A percentile compares a stretch with the other conserved stretches of the same genome.
phyloP scores from a whole-genome alignment of 805 yeast genomes.

The Lipomyces mesembrius region DNA sequence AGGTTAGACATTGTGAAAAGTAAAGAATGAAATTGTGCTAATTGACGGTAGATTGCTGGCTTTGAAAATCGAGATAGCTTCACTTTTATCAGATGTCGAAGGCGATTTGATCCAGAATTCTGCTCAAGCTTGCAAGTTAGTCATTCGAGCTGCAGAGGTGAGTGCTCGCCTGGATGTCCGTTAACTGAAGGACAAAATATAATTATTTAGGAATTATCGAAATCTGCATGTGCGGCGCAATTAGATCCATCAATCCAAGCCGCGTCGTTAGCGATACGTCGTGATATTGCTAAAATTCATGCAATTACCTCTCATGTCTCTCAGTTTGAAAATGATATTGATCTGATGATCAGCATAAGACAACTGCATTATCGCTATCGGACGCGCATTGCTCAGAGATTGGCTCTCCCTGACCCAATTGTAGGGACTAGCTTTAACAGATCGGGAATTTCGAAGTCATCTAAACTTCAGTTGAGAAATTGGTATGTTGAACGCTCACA shows the following conservation, averaged over 20 bases:
- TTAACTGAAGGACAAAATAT: neutral
- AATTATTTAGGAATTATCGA: neutral
- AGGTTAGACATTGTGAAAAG: neutral
- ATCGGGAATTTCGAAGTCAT: neutral
- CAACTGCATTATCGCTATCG: neutral
- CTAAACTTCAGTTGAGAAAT: neutral
- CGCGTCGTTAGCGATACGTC: neutral
- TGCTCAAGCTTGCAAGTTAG: neutral
- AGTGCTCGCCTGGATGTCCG: neutral
- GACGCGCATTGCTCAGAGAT: neutral
- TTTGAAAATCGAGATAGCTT: neutral
- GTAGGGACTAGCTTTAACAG: neutral
- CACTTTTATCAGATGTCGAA: neutral
- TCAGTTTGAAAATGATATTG: conserved; percentile 1
- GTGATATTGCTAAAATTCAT: neutral
- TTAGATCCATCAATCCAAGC: neutral
- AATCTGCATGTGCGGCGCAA: neutral
- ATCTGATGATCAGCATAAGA: neutral
- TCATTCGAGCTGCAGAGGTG: neutral
- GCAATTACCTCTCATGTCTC: neutral
- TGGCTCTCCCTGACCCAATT: neutral
- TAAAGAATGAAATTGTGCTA: neutral
- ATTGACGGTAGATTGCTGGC: neutral
- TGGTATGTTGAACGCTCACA: neutral
- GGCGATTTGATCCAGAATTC: neutral